A percentile compares a stretch with the other conserved stretches of the same genome.
phyloP scores from a whole-genome alignment of 306 rosid species.

The Phaseolus lunatus region DNA sequence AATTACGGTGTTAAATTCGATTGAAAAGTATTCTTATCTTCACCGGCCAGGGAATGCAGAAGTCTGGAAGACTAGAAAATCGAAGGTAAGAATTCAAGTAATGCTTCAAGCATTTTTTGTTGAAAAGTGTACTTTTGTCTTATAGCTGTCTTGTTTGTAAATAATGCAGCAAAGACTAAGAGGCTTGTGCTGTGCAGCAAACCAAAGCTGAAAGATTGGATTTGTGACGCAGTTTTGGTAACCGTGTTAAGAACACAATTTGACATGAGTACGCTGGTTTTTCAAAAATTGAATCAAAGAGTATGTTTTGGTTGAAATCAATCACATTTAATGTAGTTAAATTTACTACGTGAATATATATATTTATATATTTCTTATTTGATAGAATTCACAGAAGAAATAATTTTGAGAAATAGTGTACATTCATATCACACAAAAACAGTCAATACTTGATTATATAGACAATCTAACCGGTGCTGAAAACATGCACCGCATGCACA shows the following conservation, averaged over 20 bases:
- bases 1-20: conserved; percentile 51
- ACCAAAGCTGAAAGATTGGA: conserved; percentile 37
- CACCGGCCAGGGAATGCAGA: conserved; percentile 51
- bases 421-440: too few relatives aligned
- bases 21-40: conserved; percentile 60
- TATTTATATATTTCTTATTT: too few relatives aligned
- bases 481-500: too few relatives aligned
- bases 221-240: conserved; percentile 18
- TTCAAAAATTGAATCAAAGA: conserved; percentile 14
- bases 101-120: conserved; percentile 26
- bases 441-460: too few relatives aligned
- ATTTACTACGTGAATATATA: conserved; percentile 1
- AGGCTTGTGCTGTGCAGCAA: conserved; percentile 29
- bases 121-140: conserved; percentile 32
- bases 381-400: too few relatives aligned
- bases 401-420: too few relatives aligned
- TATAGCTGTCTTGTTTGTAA: conserved; percentile 34
- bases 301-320: background rate
- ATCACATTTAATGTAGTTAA: background rate
- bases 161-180: conserved; percentile 58
- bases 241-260: conserved; percentile 9
- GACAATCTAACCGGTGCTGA: too few relatives aligned
- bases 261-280: conserved; percentile 34
- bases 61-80: conserved; percentile 72
- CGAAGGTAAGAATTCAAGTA: conserved; percentile 59